Percentiles rank a stretch among this genome's conserved stretches.
phyloP scores from a whole-genome alignment of 768 basidiomycete genomes.

The Tephrocybe sp. region DNA sequence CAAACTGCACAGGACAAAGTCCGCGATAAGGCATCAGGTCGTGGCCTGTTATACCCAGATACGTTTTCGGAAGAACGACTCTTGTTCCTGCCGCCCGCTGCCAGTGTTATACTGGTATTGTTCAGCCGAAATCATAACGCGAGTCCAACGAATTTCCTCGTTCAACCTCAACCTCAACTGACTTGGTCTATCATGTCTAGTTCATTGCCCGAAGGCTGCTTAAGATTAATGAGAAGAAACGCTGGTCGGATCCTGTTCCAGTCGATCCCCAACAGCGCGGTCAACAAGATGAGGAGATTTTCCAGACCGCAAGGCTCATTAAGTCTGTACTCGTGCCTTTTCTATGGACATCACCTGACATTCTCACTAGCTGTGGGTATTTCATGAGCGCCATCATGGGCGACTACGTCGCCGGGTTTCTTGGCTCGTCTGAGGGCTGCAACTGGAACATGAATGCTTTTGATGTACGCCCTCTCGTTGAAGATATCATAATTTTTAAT shows the following conservation, averaged over 20 bases:
- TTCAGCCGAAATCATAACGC: conserved; percentile 63
- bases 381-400: conserved; percentile 53
- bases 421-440: conserved; percentile 51
- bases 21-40: conserved; percentile 44
- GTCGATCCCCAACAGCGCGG: conserved; percentile 20
- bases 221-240: conserved; percentile 51
- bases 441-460: conserved; percentile 48
- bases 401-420: conserved; percentile 60
- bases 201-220: conserved; percentile 52
- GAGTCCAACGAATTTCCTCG: conserved; percentile 9
- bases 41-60: conserved; percentile 53
- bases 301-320: conserved; percentile 52
- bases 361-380: conserved; percentile 39
- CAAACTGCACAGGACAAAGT: conserved; percentile 37
- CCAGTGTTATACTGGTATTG: conserved; percentile 50
- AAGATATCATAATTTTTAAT: neutral
- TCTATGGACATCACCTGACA: neutral
- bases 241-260: conserved; percentile 41
- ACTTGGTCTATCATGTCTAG: conserved; percentile 13
- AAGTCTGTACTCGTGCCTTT: conserved; percentile 30
- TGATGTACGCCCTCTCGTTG: conserved; percentile 19
- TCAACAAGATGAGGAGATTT: conserved; percentile 53
- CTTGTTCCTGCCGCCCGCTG: conserved; percentile 50
- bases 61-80: conserved; percentile 51
- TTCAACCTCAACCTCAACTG: too few relatives aligned